Evolutionary conservation across 352 stramenopile species (phyloP).

Genomic region (Phytophthora parvispora): DNA sequence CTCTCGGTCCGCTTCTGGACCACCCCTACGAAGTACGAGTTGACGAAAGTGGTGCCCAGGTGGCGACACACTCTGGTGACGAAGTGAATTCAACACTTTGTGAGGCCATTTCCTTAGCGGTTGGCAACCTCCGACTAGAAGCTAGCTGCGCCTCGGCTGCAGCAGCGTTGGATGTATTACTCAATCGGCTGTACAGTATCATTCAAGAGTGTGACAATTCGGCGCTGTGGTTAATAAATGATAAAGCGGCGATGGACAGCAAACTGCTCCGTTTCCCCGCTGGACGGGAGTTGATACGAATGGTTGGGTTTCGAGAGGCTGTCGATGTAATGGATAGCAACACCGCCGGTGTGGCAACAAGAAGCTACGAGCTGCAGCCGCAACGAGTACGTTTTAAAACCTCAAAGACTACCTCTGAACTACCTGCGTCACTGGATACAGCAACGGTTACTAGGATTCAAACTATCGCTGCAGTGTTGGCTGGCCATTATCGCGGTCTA

Average conservation of each 20-base stretch:
- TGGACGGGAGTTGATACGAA: slow-evolving; percentile 42
- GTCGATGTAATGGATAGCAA: not conserved
- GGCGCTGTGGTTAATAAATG: slow-evolving; percentile 42
- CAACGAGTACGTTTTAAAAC: slow-evolving; percentile 60
- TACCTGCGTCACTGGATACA: slow-evolving; percentile 27
- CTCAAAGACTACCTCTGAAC: slow-evolving; percentile 14
- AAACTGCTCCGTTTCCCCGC: slow-evolving; percentile 36
- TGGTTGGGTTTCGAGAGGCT: slow-evolving; percentile 46
- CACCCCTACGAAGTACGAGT: slow-evolving; percentile 50
- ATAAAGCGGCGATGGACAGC: slow-evolving; percentile 22
- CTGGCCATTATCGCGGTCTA: slow-evolving; percentile 57
- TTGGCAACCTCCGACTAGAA: slow-evolving; percentile 53
- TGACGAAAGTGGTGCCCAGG: slow-evolving; percentile 3
- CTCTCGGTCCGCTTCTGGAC: slow-evolving; percentile 62
- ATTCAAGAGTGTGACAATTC: slow-evolving; percentile 53
- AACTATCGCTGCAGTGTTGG: slow-evolving; percentile 48
- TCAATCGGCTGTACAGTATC: slow-evolving; percentile 40
- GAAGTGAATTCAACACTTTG: slow-evolving; percentile 37
- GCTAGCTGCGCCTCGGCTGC: slow-evolving; percentile 25
- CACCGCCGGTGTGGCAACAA: not conserved
- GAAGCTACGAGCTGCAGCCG: slow-evolving; percentile 38
- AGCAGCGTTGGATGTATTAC: slow-evolving; percentile 34
- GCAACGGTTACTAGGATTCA: slow-evolving; percentile 42
- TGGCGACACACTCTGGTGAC: not conserved
- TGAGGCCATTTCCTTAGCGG: slow-evolving; percentile 48